Evolutionary conservation across 208 protist genomes (phyloP).

Genomic region (Crithidia brevicula): DNA sequence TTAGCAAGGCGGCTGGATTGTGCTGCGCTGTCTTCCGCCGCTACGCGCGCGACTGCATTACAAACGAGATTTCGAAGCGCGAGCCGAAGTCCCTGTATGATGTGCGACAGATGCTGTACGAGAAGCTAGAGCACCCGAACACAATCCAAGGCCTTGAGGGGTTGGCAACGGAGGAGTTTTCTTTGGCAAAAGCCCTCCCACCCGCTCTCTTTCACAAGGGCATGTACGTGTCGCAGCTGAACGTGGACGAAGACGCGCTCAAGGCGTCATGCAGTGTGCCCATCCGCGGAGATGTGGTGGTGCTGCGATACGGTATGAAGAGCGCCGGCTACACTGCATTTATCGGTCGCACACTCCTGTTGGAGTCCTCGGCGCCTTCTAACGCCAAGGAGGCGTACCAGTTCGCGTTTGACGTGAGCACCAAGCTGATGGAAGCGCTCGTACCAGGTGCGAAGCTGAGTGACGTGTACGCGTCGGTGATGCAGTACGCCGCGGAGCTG

Average conservation of each 20-base stretch:
- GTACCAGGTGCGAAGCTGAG: slow-evolving; percentile 55
- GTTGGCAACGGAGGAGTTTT: slow-evolving; percentile 68
- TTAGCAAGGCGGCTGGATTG: slow-evolving; percentile 79
- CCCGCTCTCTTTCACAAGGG: slow-evolving; percentile 79
- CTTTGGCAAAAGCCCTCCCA: slow-evolving; percentile 65
- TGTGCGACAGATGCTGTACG: slow-evolving; percentile 70
- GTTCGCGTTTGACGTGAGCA: slow-evolving; percentile 78
- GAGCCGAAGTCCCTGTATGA: slow-evolving; percentile 60
- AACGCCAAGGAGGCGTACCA: slow-evolving; percentile 74
- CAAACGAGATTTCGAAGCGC: slow-evolving; percentile 50
- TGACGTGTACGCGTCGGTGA: slow-evolving; percentile 61
- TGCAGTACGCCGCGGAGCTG: slow-evolving; percentile 48
- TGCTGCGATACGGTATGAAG: slow-evolving; percentile 82
- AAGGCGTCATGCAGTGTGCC: slow-evolving; percentile 43
- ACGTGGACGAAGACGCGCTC: slow-evolving; percentile 46
- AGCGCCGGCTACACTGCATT: slow-evolving; percentile 82
- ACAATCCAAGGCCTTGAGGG: slow-evolving; percentile 73
- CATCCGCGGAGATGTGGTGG: slow-evolving; percentile 68
- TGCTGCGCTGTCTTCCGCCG: slow-evolving; percentile 83
- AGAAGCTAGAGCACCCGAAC: slow-evolving; percentile 71
- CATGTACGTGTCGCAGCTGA: slow-evolving; percentile 67
- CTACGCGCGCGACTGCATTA: slow-evolving; percentile 63
- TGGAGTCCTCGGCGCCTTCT: slow-evolving; percentile 62
- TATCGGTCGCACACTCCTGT: slow-evolving; percentile 79
- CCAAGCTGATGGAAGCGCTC: slow-evolving; percentile 67